Percentiles rank a stretch among this genome's conserved stretches.
phyloP scores from a whole-genome alignment of 495 filamentous ascomycete species.

The Aspergillus affinis region DNA sequence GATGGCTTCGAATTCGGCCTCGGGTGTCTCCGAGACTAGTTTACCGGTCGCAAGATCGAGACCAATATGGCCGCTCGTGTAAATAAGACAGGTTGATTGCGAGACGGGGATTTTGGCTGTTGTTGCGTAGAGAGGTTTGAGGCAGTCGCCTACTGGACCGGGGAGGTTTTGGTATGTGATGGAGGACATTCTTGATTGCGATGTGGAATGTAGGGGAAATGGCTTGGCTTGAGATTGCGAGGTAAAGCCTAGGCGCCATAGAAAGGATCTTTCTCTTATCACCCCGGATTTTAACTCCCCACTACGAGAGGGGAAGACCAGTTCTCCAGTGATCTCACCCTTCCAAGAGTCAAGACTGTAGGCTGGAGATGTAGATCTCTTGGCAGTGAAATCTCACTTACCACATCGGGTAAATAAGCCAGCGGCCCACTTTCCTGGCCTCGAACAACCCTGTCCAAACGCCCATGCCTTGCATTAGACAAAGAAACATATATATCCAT shows the following conservation, averaged over 20 bases:
- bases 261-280: neutral
- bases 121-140: conserved; percentile 13
- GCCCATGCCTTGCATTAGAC: neutral
- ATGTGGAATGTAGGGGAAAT: neutral
- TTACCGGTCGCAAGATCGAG: conserved; percentile 7
- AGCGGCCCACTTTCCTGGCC: neutral
- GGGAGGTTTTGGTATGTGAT: conserved; percentile 16
- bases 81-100: conserved; percentile 6
- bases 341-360: too few relatives aligned
- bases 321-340: neutral
- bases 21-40: conserved; percentile 1
- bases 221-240: too few relatives aligned
- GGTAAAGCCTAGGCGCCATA: too few relatives aligned
- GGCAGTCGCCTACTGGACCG: conserved; percentile 12
- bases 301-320: too few relatives aligned
- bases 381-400: neutral
- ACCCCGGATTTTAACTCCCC: neutral
- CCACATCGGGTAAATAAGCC: conserved; percentile 5
- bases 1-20: conserved; percentile 13
- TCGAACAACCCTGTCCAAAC: neutral
- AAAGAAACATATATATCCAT: neutral
- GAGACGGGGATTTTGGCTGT: conserved; percentile 12
- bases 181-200: conserved; percentile 2
- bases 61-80: conserved; percentile 10
- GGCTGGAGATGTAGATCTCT: neutral